Percentiles rank a stretch among this genome's conserved stretches.
These are phyloP conservation scores for Agrostemma githago DNA, from an alignment of 148 eudicot genomes.

Conservation along the genomic window DNA sequence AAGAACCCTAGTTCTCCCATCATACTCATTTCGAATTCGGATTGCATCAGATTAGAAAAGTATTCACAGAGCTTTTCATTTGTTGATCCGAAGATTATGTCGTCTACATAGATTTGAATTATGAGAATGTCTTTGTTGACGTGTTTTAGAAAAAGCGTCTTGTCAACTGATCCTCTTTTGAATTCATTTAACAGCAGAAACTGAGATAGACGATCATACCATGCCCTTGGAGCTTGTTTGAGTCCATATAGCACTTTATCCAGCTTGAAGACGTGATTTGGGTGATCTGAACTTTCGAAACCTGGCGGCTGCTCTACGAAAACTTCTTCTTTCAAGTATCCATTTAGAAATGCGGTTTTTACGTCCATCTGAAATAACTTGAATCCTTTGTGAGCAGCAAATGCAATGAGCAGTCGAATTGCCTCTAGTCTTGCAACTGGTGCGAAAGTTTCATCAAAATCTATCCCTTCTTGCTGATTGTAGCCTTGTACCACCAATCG, in stretches of 20 bases:
- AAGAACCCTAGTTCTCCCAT: no score
- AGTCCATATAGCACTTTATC: background rate
- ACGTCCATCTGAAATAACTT: background rate
- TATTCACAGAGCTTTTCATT: background rate
- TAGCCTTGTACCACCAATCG: background rate
- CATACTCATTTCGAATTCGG: background rate
- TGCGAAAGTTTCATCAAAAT: background rate
- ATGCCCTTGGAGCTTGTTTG: background rate
- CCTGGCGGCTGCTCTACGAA: background rate
- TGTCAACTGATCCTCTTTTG: background rate
- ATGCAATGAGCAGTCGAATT: background rate
- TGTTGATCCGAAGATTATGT: background rate
- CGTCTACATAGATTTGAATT: background rate
- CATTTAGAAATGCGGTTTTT: background rate
- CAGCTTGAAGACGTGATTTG: background rate
- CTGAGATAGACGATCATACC: background rate
- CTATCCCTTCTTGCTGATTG: background rate
- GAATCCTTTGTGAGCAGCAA: background rate
- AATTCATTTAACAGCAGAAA: background rate
- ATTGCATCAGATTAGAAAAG: background rate
- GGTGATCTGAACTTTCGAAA: background rate
- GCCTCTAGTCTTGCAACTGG: background rate
- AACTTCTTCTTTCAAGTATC: background rate
- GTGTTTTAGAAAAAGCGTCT: background rate
- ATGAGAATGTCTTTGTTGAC: background rate